These are phyloP conservation scores for Mortierella sp. DNA, from an alignment of 371 early-diverging fungal genomes.

Conservation along the genomic window DNA sequence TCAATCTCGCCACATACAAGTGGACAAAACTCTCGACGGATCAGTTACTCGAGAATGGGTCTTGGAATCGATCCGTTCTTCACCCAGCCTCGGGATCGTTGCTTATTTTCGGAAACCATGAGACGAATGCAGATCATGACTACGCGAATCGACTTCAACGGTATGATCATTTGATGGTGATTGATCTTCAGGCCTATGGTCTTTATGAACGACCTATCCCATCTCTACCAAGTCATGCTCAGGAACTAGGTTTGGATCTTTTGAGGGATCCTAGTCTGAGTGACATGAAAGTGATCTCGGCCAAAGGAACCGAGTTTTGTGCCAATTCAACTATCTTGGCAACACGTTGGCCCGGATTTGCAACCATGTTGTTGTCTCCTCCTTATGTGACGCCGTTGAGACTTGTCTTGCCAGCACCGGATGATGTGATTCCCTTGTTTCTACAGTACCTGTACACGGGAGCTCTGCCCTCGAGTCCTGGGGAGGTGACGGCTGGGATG, in stretches of 20 bases:
- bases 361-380: slow-evolving; percentile 38
- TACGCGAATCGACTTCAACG: slow-evolving; percentile 63
- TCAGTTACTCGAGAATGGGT: slow-evolving; percentile 53
- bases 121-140: slow-evolving; percentile 57
- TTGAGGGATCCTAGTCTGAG: slow-evolving; percentile 13
- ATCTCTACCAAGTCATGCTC: slow-evolving; percentile 27
- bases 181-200: slow-evolving; percentile 62
- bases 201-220: slow-evolving; percentile 46
- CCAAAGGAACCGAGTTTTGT: slow-evolving; percentile 23
- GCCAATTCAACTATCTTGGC: slow-evolving; percentile 48
- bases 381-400: slow-evolving; percentile 48
- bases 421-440: slow-evolving; percentile 38
- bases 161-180: slow-evolving; percentile 58
- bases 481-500: slow-evolving; percentile 21
- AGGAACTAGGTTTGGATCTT: slow-evolving; percentile 41
- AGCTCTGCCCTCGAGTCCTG: slow-evolving; percentile 10
- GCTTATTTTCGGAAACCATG: slow-evolving; percentile 61
- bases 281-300: slow-evolving; percentile 43
- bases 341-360: slow-evolving; percentile 45
- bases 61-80: slow-evolving; percentile 64
- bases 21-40: slow-evolving; percentile 60
- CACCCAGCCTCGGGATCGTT: slow-evolving; percentile 60
- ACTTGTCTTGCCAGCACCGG: slow-evolving; percentile 38
- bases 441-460: slow-evolving; percentile 48
- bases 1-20: slow-evolving; percentile 45